Evolutionary conservation across 495 filamentous ascomycete species (phyloP).

Genomic region (Podospora fimiseda): DNA sequence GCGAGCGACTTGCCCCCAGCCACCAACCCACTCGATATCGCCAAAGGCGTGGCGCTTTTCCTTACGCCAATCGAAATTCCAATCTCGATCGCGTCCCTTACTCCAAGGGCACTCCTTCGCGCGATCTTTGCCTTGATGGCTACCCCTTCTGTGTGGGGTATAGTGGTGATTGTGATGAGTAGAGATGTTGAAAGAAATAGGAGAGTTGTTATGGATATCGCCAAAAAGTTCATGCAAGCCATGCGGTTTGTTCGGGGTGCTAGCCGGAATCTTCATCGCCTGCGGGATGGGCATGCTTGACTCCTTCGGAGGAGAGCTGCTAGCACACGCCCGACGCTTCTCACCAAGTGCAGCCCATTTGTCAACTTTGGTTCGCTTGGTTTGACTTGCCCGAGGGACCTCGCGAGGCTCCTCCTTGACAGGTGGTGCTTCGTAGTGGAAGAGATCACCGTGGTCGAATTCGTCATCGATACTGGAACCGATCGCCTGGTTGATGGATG

Average conservation of each 20-base stretch:
- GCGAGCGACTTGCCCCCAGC: slow-evolving; percentile 58
- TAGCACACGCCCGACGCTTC: slow-evolving; percentile 61
- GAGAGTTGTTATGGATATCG: slow-evolving; percentile 19
- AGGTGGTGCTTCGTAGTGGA: slow-evolving; percentile 57
- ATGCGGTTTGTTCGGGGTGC: slow-evolving; percentile 29
- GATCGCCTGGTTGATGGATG: slow-evolving; percentile 34
- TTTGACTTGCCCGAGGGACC: slow-evolving; percentile 39
- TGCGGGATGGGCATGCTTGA: slow-evolving; percentile 38
- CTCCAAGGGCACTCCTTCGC: slow-evolving; percentile 41
- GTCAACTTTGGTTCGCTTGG: slow-evolving; percentile 55
- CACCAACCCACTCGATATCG: slow-evolving; percentile 85
- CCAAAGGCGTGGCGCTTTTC: slow-evolving; percentile 59
- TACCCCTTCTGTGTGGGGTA: slow-evolving; percentile 14
- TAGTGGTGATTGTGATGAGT: slow-evolving; percentile 16
- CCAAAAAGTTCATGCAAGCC: slow-evolving; percentile 30
- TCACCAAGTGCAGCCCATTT: slow-evolving; percentile 86
- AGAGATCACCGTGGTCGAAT: slow-evolving; percentile 57
- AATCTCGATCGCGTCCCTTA: slow-evolving; percentile 47
- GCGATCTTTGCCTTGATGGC: slow-evolving; percentile 37
- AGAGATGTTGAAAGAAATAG: slow-evolving; percentile 23
- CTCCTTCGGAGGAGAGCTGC: slow-evolving; percentile 36
- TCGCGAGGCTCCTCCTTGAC: slow-evolving; percentile 29
- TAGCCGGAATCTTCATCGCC: slow-evolving; percentile 29
- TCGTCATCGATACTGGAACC: slow-evolving; percentile 47
- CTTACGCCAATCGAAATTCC: slow-evolving; percentile 57